Evolutionary conservation across 2,329 filamentous ascomycete species (phyloP).

Genomic region (Scopulariopsis brevicaulis): DNA sequence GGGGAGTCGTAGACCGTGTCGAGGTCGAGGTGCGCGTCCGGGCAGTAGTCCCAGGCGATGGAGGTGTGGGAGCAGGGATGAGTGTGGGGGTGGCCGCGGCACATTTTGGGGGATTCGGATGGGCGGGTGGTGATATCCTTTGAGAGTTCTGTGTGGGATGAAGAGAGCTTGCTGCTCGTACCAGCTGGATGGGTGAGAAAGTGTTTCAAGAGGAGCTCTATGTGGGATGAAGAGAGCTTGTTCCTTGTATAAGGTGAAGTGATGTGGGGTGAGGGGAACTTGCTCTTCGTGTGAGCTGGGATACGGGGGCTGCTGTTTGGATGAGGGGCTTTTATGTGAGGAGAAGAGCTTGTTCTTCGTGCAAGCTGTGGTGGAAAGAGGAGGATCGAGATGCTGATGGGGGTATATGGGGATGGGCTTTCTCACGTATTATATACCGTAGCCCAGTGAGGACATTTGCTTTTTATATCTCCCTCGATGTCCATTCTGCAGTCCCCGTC

Average conservation of each 20-base stretch:
- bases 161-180: not conserved
- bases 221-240: not conserved
- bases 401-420: not conserved
- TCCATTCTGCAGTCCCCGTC: not conserved
- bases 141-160: not conserved
- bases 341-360: not conserved
- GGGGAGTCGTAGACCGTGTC: conserved; percentile 36
- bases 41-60: conserved; percentile 43
- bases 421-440: not conserved
- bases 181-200: too few relatives aligned
- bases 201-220: too few relatives aligned
- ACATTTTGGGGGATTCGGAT: conserved; percentile 25
- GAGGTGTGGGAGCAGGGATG: conserved; percentile 44
- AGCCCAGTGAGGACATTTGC: not conserved
- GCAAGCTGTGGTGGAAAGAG: not conserved
- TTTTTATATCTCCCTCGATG: not conserved
- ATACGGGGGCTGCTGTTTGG: too few relatives aligned
- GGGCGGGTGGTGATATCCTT: not conserved
- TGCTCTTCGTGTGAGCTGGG: not conserved
- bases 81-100: conserved; percentile 39
- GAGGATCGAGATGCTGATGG: not conserved
- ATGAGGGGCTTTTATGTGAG: not conserved
- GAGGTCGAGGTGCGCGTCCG: conserved; percentile 31
- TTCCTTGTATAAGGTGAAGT: not conserved
- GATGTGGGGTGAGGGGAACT: not conserved